Conservation (phyloP, 768 basidiomycete genomes). For the Kwoniella pini region DNA sequence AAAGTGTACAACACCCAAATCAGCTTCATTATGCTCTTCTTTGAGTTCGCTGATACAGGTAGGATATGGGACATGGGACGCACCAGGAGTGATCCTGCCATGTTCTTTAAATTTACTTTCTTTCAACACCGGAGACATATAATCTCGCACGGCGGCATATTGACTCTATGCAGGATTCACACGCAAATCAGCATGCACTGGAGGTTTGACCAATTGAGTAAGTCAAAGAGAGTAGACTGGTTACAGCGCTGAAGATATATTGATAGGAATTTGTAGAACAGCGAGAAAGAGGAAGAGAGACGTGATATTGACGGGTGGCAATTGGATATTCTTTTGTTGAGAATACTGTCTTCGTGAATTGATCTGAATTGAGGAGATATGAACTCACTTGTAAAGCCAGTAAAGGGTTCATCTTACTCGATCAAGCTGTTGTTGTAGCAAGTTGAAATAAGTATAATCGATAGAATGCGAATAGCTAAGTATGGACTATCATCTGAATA, state of each 20-base stretch:
- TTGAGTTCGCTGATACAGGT: not conserved
- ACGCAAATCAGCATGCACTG: too few relatives aligned
- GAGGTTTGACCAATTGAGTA: too few relatives aligned
- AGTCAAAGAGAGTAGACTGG: too few relatives aligned
- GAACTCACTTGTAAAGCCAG: constrained; percentile 53
- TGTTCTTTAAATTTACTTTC: constrained; percentile 99
- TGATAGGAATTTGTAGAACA: too few relatives aligned
- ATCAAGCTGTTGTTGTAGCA: too few relatives aligned
- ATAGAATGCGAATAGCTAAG: too few relatives aligned
- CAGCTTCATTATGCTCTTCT: not conserved
- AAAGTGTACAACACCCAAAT: constrained; percentile 24
- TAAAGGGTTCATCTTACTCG: constrained; percentile 50
- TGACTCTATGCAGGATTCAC: too few relatives aligned
- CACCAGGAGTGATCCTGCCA: constrained; percentile 91
- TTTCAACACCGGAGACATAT: constrained; percentile 71
- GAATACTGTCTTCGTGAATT: not conserved
- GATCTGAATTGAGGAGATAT: not conserved
- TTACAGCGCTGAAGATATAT: too few relatives aligned
- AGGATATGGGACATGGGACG: constrained; percentile 16
- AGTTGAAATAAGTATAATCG: too few relatives aligned
- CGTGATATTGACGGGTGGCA: constrained; percentile 14
- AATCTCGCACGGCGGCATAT: constrained; percentile 10
- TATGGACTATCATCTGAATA: too few relatives aligned
- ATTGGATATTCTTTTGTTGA: too few relatives aligned
- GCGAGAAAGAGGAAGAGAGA: too few relatives aligned